A percentile compares a stretch with the other conserved stretches of the same genome.
Evolutionary conservation across 148 eudicot species (phyloP).

Genomic region (Rhododendron vialii): DNA sequence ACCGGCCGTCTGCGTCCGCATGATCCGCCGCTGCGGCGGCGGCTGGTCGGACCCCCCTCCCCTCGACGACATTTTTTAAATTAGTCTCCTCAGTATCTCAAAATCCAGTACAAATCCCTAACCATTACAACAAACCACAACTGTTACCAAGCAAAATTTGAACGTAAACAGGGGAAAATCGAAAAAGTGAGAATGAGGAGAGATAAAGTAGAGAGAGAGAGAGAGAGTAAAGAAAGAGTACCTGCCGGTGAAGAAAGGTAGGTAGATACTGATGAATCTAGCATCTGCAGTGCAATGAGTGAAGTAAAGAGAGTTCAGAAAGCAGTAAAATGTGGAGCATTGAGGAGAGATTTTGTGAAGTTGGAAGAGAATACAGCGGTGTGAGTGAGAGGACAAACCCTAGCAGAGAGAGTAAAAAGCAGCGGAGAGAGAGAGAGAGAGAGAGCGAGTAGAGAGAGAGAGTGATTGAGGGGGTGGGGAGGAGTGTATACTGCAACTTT

Average conservation of each 20-base stretch:
- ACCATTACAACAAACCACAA: background rate
- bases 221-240: background rate
- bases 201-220: background rate
- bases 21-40: constrained; percentile 68
- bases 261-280: constrained; percentile 1
- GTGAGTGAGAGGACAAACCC: background rate
- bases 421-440: too few species aligned
- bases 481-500: background rate
- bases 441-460: background rate
- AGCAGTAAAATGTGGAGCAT: background rate
- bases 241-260: background rate
- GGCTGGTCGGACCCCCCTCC: constrained; percentile 61
- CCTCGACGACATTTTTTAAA: constrained; percentile 32
- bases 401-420: background rate
- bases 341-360: background rate
- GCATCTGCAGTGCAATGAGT: background rate
- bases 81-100: background rate
- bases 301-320: background rate
- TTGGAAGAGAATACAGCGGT: background rate
- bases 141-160: background rate
- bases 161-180: background rate
- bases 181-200: background rate
- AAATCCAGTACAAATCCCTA: background rate
- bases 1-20: constrained; percentile 83
- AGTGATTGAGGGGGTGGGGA: background rate